These are phyloP conservation scores for Brassica carinata DNA, from an alignment of 345 rosid genomes.

Conservation along the genomic window DNA sequence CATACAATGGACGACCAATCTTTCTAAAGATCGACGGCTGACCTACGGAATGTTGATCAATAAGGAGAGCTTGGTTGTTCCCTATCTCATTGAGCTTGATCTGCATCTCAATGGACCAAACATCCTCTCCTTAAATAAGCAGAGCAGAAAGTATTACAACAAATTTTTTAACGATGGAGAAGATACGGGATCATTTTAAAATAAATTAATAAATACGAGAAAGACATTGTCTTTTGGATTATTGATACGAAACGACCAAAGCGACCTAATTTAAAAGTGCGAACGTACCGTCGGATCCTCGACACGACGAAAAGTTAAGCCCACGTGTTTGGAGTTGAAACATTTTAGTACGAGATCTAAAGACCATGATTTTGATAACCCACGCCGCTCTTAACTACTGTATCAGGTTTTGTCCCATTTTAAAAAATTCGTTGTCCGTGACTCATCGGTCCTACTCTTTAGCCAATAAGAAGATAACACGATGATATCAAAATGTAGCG, in stretches of 20 bases:
- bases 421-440: not conserved
- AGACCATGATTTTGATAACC: constrained; percentile 32
- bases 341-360: constrained; percentile 19
- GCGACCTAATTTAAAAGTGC: constrained; percentile 27
- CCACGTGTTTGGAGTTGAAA: constrained; percentile 20
- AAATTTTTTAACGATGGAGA: not conserved
- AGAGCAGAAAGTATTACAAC: not conserved
- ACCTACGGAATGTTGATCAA: not conserved
- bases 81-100: not conserved
- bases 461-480: constrained; percentile 21
- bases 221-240: constrained; percentile 18
- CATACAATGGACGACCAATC: not conserved
- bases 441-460: not conserved
- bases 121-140: constrained; percentile 15
- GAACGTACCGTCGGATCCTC: constrained; percentile 17
- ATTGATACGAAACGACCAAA: constrained; percentile 24
- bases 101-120: not conserved
- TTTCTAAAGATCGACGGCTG: not conserved
- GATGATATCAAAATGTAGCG: not conserved
- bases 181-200: not conserved
- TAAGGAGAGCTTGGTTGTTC: not conserved
- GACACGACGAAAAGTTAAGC: constrained; percentile 16
- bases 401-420: not conserved
- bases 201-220: not conserved
- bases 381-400: constrained; percentile 22